Base-by-base conservation (phyloP, 1,139 yeast genomes). In the Pichia cactophila region DNA sequence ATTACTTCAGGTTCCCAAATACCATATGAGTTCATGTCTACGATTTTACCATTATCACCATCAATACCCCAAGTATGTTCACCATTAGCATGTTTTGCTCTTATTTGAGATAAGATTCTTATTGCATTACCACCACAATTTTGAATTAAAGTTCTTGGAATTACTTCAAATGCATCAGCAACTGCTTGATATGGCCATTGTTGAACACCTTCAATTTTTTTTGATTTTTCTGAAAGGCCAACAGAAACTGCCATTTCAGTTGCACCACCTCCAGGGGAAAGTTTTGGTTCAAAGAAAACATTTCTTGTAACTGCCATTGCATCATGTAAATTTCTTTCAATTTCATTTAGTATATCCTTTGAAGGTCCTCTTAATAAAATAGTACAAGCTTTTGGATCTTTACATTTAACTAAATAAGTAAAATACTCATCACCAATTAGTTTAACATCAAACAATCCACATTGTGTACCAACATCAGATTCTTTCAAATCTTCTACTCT, bases 151-250 rank as follows among this genome's bases (percentile, higher is more conserved):
- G 98, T 94, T 72, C 98, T 83, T 60, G 99, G 97, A 60, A 92
- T 89, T 50, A 94, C 96, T 70, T 92, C 99, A 74, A 92, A 86
- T 1, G 98, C 97, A 71, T 92, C 97, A 23, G 97, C 96, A 51
- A 92, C 97, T 6, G 98, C 97, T 69, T 88, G 95, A 71, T 92
- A 94, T 47, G 98, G 98, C 95, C 96, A 90, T 70, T 94, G 98
- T 50, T 88, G 90, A 51, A 92, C 85, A 51, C 98, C 98, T 68
- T 89, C 97, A 58, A 94, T 81, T 47, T 81, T 76, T 70, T 90
- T 90, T 45, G 97, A 97, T 71, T 81, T 84, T 66, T 92, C 97
- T 12, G 96, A 78, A 54, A 92, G 76, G 58, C 78, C 81, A 33
- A 92, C 97, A 57, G 94, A 78, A 46, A 94, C 90, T 1, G 98